phyloP scores from a whole-genome alignment of 2,329 filamentous ascomycete species.

The Fusarium sp. region DNA sequence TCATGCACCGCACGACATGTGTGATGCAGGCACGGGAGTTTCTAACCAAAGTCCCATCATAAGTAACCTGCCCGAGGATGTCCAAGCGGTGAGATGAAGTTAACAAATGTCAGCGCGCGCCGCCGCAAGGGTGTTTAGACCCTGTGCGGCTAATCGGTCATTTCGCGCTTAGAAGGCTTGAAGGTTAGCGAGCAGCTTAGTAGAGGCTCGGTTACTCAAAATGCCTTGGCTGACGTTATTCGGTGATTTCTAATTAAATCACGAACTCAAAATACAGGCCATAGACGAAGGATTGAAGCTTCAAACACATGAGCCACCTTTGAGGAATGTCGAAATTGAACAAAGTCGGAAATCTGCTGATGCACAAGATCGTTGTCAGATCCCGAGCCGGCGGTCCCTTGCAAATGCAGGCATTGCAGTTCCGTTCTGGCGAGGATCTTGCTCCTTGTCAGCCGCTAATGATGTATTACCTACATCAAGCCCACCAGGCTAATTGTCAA shows the following conservation, averaged over 20 bases:
- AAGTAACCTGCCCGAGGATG: slow-evolving; percentile 25
- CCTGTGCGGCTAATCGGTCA: slow-evolving; percentile 37
- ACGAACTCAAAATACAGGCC: neutral
- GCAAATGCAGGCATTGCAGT: slow-evolving; percentile 22
- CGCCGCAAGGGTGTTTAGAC: slow-evolving; percentile 29
- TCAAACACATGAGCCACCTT: neutral
- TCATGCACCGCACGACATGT: slow-evolving; percentile 15
- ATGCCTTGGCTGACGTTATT: slow-evolving; percentile 10
- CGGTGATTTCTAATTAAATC: slow-evolving; percentile 6
- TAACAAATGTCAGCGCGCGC: slow-evolving; percentile 30
- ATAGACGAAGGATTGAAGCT: neutral
- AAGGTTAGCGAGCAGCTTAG: slow-evolving; percentile 22
- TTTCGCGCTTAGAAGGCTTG: slow-evolving; percentile 24
- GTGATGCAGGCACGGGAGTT: slow-evolving; percentile 28
- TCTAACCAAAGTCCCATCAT: slow-evolving; percentile 28
- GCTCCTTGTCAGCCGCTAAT: slow-evolving; percentile 30
- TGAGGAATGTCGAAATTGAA: slow-evolving; percentile 3
- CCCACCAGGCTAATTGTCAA: slow-evolving; percentile 26
- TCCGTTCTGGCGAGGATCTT: slow-evolving; percentile 17
- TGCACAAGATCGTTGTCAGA: slow-evolving; percentile 39
- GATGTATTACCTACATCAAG: slow-evolving; percentile 17
- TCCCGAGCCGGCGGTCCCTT: slow-evolving; percentile 30
- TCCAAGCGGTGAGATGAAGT: slow-evolving; percentile 42
- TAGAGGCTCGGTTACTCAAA: slow-evolving; percentile 6
- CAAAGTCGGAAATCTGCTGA: slow-evolving; percentile 11